Evolutionary conservation across 139 green algal genomes (phyloP), one percentile per base, ranked within the genome.

Genomic region (Micractinium conductrix): DNA sequence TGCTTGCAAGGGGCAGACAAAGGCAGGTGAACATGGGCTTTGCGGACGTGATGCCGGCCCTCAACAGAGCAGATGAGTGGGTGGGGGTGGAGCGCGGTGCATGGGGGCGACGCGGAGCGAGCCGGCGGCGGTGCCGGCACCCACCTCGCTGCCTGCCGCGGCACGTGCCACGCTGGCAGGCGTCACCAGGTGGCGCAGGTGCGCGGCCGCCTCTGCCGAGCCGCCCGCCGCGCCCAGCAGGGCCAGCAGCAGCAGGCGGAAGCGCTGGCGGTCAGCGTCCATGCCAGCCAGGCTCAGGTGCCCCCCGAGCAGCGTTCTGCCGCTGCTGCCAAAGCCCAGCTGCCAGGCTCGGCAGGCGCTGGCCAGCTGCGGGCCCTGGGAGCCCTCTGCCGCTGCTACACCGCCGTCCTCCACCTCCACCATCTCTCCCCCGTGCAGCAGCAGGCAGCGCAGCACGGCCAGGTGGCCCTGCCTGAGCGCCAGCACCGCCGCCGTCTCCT

Each of bases 271-370:
- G 38, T 82, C 76, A 38, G 42, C 38, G 19, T 71, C 53, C 55
- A 82, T 26, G 14, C 58, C 76, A 1, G 38, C 37, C 55, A 82
- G 58, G 76, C 50, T 82, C 58, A 53, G 40, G 53, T 55, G 76
- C 55, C 60, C 33, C 38, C 76, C 16, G 12, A 33, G 76, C 45
- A 67, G 48, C 48, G 16, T n/a, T 21, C 55, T 28, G 1, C 33
- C n/a, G n/a, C n/a, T n/a, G n/a, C n/a, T 17, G 9, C 35, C 30
- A 38, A 82, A 71, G 38, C 76, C 76, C 38, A 72, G 43, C 76
- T 82, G 76, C 76, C 76, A 82, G 7, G 58, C 76, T 38, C 44
- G 45, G 76, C 76, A 42, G 76, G 76, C 76, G 28, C 45, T 82
- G 38, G 33, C 43, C 26, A 72, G 48, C 74, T 72, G 76, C 35